A percentile compares a stretch with the other conserved stretches of the same genome.
These are phyloP conservation scores for Colletotrichum acutatum DNA, from an alignment of 2,329 filamentous ascomycete species.

Conservation along the genomic window DNA sequence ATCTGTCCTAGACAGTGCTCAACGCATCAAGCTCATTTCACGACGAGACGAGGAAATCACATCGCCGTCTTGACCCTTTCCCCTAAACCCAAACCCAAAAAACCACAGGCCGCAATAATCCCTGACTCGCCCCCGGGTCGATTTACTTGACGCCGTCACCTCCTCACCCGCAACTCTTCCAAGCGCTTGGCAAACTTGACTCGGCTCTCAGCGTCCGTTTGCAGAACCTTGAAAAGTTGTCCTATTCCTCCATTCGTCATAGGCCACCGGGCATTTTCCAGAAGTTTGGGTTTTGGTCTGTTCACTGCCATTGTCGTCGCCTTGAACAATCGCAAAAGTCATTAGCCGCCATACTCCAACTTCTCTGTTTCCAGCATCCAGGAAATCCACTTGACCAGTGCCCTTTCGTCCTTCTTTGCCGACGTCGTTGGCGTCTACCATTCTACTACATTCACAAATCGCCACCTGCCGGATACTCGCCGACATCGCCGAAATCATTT, in stretches of 20 bases:
- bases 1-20: constrained; percentile 28
- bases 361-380: constrained; percentile 3
- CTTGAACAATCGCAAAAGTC: constrained; percentile 8
- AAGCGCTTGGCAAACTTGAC: constrained; percentile 23
- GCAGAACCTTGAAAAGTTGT: constrained; percentile 26
- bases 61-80: constrained; percentile 3
- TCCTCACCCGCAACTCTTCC: constrained; percentile 15
- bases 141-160: constrained; percentile 34
- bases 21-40: constrained; percentile 20
- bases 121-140: constrained; percentile 30
- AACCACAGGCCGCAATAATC: background rate
- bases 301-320: constrained; percentile 23
- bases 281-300: constrained; percentile 9
- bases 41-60: constrained; percentile 5
- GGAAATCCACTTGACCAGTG: background rate
- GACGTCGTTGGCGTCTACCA: constrained; percentile 8
- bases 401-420: constrained; percentile 13
- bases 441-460: background rate
- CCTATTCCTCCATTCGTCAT: constrained; percentile 29
- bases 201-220: constrained; percentile 24
- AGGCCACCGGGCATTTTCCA: constrained; percentile 14
- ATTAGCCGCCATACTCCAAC: background rate
- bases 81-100: constrained; percentile 5
- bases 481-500: constrained; percentile 3
- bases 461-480: constrained; percentile 16